A percentile compares a stretch with the other conserved stretches of the same genome.
phyloP scores from a whole-genome alignment of 805 yeast genomes.

The Saccharomyces paradoxus region DNA sequence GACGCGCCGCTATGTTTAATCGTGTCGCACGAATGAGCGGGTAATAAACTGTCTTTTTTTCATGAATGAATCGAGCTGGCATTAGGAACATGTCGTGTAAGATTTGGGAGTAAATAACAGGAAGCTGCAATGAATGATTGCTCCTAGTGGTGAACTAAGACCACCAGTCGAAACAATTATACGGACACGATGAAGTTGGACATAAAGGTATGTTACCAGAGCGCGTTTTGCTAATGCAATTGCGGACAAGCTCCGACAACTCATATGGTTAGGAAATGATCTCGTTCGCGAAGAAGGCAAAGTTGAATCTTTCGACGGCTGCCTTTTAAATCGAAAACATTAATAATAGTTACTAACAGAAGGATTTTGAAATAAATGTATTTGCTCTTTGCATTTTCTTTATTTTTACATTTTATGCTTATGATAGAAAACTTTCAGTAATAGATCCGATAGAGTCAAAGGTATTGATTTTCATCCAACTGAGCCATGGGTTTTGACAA shows the following conservation, averaged over 20 bases:
- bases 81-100: not conserved
- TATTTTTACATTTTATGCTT: conserved; percentile 1
- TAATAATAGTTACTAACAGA: not conserved
- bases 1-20: not conserved
- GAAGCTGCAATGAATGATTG: not conserved
- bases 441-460: conserved; percentile 93
- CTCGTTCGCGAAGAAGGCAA: conserved; percentile 33
- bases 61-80: not conserved
- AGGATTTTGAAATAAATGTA: conserved; percentile 9
- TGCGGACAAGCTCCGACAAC: not conserved
- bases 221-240: not conserved
- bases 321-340: not conserved
- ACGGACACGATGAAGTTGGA: conserved; percentile 21
- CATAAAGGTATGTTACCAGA: conserved; percentile 19
- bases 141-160: not conserved
- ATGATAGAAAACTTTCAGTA: conserved; percentile 64
- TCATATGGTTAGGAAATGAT: not conserved
- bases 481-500: conserved; percentile 92
- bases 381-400: not conserved
- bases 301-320: conserved; percentile 9
- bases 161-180: conserved; percentile 1
- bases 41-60: not conserved
- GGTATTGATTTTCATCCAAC: conserved; percentile 97
- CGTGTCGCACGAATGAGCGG: not conserved
- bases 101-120: conserved; percentile 2